phyloP scores from a whole-genome alignment of 768 basidiomycete species.

The Trametes cinnabarina region DNA sequence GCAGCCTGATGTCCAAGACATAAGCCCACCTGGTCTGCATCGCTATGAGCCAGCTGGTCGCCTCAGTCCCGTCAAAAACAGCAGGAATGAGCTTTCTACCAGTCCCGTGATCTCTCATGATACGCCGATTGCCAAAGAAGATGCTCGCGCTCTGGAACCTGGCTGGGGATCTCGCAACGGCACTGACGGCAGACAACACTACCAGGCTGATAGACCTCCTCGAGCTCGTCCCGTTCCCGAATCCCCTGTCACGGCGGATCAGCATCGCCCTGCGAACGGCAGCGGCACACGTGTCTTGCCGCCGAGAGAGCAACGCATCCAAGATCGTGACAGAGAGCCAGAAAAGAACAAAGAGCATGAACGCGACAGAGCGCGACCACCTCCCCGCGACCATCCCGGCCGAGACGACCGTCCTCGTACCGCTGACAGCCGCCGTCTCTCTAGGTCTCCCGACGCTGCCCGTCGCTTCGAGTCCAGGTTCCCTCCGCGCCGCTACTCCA shows the following conservation, averaged over 20 bases:
- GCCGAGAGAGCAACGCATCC: conserved; percentile 25
- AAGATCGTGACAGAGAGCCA: conserved; percentile 29
- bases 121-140: conserved; percentile 26
- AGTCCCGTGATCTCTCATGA: conserved; percentile 28
- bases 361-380: conserved; percentile 34
- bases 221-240: not conserved
- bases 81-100: not conserved
- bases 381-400: conserved; percentile 38
- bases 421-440: conserved; percentile 34
- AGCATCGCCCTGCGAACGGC: not conserved
- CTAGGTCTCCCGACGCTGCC: conserved; percentile 40
- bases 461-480: conserved; percentile 50
- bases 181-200: conserved; percentile 24
- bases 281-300: not conserved
- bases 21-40: conserved; percentile 4
- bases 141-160: conserved; percentile 27
- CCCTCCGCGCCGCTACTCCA: conserved; percentile 35
- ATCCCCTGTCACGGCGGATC: not conserved
- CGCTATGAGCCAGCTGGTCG: not conserved
- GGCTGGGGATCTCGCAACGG: conserved; percentile 22
- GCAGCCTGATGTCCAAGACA: not conserved
- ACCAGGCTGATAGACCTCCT: conserved; percentile 11
- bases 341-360: conserved; percentile 38
- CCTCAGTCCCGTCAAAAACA: not conserved
- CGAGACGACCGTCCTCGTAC: conserved; percentile 39